phyloP scores from a whole-genome alignment of 1,284 basidiomycete genomes.

The Ustilago cynodontis region DNA sequence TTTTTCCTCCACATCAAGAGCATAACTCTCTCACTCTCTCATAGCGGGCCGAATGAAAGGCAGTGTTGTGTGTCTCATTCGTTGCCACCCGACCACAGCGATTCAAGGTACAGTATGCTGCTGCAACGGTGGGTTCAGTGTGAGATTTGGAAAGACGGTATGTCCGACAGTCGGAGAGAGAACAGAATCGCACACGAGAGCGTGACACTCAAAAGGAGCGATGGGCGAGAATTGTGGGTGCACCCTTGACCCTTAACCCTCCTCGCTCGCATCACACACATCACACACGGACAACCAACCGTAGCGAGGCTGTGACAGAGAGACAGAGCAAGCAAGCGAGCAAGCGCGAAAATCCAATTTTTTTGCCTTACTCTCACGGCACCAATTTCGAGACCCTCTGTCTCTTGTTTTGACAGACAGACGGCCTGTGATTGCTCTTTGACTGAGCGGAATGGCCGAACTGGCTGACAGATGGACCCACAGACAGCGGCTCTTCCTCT shows the following conservation, averaged over 20 bases:
- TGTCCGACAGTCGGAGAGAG: too few relatives aligned
- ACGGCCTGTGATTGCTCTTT: too few relatives aligned
- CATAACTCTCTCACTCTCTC: too few relatives aligned
- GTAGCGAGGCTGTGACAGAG: not conserved
- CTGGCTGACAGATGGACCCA: slow-evolving; percentile 1
- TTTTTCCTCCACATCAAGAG: too few relatives aligned
- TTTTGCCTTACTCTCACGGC: not conserved
- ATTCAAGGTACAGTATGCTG: not conserved
- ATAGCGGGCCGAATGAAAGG: not conserved
- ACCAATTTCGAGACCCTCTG: not conserved
- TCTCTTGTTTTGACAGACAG: not conserved
- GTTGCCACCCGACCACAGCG: not conserved
- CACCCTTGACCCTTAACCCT: slow-evolving; percentile 21
- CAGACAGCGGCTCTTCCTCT: not conserved
- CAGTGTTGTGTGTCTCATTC: not conserved
- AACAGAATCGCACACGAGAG: not conserved
- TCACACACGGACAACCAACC: not conserved
- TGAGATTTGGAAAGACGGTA: not conserved
- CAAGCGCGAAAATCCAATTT: not conserved
- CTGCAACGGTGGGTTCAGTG: not conserved
- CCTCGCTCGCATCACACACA: not conserved
- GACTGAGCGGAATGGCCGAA: not conserved
- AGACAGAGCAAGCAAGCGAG: too few relatives aligned
- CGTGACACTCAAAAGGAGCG: too few relatives aligned
- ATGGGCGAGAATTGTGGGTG: too few relatives aligned